Conservation (phyloP, 2,329 filamentous ascomycete species). For the Paecilomyces sp. region DNA sequence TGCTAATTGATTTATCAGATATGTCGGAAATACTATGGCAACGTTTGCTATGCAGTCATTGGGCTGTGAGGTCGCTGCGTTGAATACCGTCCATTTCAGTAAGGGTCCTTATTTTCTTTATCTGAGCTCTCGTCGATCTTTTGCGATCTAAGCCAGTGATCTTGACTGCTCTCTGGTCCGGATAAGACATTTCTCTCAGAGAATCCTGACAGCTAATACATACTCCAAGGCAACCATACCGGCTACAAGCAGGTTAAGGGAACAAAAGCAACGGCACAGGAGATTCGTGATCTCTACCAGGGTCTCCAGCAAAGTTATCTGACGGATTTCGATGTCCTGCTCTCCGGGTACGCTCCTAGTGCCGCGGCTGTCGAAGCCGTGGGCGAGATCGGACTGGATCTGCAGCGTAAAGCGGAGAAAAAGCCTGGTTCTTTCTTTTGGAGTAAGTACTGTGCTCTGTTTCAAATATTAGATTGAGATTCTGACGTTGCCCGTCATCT, state of each 20-base stretch:
- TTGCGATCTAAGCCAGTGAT: not conserved
- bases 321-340: slow-evolving; percentile 85
- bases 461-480: not conserved
- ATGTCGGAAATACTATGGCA: slow-evolving; percentile 97
- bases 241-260: slow-evolving; percentile 87
- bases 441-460: slow-evolving; percentile 42
- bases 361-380: slow-evolving; percentile 78
- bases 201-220: not conserved
- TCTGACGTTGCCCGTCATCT: not conserved
- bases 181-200: slow-evolving; percentile 3
- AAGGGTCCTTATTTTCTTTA: slow-evolving; percentile 28
- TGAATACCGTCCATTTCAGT: slow-evolving; percentile 99
- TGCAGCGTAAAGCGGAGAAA: slow-evolving; percentile 58
- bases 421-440: slow-evolving; percentile 81
- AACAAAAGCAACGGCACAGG: slow-evolving; percentile 69
- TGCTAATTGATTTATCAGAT: slow-evolving; percentile 45
- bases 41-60: slow-evolving; percentile 90
- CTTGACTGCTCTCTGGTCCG: not conserved
- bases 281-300: slow-evolving; percentile 77
- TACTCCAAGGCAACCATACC: slow-evolving; percentile 74
- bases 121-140: not conserved
- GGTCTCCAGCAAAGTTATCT: slow-evolving; percentile 79
- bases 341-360: slow-evolving; percentile 90
- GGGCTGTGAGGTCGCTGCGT: slow-evolving; percentile 84
- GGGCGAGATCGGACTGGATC: slow-evolving; percentile 72